These are phyloP conservation scores for Aspergillus chevalieri DNA, from an alignment of 2,329 filamentous ascomycete species.

Conservation along the genomic window DNA sequence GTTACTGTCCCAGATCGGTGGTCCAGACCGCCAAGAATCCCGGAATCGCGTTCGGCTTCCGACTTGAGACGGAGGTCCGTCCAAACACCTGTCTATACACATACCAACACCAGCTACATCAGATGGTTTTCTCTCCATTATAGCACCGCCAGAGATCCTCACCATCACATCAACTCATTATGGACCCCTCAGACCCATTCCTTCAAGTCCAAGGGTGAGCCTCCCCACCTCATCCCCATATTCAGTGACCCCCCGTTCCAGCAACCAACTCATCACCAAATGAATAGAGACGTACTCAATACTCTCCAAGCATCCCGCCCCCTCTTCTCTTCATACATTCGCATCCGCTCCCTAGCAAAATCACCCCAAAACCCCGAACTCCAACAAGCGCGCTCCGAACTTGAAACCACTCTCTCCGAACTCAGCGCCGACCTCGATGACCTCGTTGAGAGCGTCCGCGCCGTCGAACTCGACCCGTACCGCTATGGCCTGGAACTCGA, in stretches of 20 bases:
- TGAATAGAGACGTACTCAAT: conserved; percentile 72
- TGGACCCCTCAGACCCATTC: conserved; percentile 40
- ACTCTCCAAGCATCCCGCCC: conserved; percentile 75
- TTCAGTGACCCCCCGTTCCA: neutral
- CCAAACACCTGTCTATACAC: neutral
- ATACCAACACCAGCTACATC: neutral
- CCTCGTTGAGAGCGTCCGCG: conserved; percentile 77
- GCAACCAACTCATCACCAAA: conserved; percentile 6
- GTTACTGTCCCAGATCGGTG: too few relatives aligned
- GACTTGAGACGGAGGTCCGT: neutral
- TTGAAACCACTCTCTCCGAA: conserved; percentile 68
- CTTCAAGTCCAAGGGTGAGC: conserved; percentile 44
- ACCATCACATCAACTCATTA: neutral
- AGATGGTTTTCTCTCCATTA: neutral
- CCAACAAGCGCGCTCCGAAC: conserved; percentile 61
- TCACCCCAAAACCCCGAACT: conserved; percentile 65
- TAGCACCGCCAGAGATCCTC: neutral
- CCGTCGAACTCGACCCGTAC: conserved; percentile 79
- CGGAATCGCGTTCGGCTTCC: neutral
- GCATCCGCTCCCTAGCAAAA: conserved; percentile 80
- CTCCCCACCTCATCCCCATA: neutral
- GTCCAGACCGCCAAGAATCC: neutral
- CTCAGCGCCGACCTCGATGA: conserved; percentile 82
- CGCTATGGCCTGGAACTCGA: conserved; percentile 77
- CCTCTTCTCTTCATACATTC: conserved; percentile 89